These are phyloP conservation scores for Elaphomyces granulatus DNA, from an alignment of 495 filamentous ascomycete species.

Conservation along the genomic window DNA sequence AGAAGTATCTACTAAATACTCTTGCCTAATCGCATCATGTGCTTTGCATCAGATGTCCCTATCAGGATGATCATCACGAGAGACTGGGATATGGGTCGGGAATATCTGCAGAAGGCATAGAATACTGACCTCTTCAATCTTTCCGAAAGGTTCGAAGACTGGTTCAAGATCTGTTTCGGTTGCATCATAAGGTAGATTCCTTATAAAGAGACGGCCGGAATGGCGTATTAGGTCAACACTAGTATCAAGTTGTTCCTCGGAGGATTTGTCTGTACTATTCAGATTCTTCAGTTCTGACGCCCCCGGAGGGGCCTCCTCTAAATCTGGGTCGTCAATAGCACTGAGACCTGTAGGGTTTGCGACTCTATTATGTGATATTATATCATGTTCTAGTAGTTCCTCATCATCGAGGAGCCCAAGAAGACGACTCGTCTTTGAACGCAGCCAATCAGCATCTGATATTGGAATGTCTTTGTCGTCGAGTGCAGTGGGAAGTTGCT, in stretches of 20 bases:
- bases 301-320: background rate
- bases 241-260: constrained; percentile 13
- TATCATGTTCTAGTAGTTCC: constrained; percentile 25
- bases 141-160: constrained; percentile 55
- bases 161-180: constrained; percentile 62
- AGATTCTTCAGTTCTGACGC: background rate
- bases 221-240: constrained; percentile 27
- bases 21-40: constrained; percentile 49
- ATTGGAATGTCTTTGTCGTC: constrained; percentile 15
- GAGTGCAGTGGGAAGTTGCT: constrained; percentile 10
- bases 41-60: constrained; percentile 95
- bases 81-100: constrained; percentile 9
- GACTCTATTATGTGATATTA: constrained; percentile 3
- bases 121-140: constrained; percentile 71
- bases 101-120: constrained; percentile 2
- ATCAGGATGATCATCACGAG: constrained; percentile 93
- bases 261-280: background rate
- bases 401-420: constrained; percentile 70
- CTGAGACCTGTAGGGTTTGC: background rate
- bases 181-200: constrained; percentile 74
- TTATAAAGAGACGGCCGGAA: constrained; percentile 61
- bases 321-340: constrained; percentile 7
- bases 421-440: constrained; percentile 80
- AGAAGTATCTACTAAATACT: constrained; percentile 73
- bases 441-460: constrained; percentile 78